Conservation (phyloP, 371 early-diverging fungal genomes). For the Globomyces sp. region DNA sequence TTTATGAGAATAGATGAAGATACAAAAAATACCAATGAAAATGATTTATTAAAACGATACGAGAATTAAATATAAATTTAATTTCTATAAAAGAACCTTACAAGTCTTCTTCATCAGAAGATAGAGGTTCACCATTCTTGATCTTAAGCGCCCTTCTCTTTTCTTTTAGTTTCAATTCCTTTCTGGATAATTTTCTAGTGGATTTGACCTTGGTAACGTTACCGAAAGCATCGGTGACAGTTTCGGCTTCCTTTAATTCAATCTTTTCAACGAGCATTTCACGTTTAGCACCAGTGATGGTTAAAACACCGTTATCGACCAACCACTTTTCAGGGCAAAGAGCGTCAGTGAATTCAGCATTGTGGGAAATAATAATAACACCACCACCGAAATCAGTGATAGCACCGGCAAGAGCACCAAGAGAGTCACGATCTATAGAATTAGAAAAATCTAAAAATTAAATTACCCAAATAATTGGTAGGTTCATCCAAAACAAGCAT, state of each 20-base stretch:
- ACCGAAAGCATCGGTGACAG: constrained; percentile 32
- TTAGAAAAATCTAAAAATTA: neutral
- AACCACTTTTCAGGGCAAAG: constrained; percentile 75
- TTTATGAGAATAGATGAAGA: no score
- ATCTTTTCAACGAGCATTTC: constrained; percentile 38
- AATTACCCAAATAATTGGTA: constrained; percentile 69
- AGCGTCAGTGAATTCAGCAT: constrained; percentile 74
- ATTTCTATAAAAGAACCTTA: constrained; percentile 1
- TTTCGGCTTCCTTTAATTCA: constrained; percentile 46
- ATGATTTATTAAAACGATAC: no score
- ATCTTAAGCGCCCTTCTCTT: constrained; percentile 15
- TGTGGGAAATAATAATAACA: constrained; percentile 89
- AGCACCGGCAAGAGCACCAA: constrained; percentile 83
- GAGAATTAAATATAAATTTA: no score
- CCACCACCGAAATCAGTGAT: constrained; percentile 80
- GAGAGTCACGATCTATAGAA: constrained; percentile 72
- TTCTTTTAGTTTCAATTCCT: constrained; percentile 37
- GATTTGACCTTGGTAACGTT: constrained; percentile 11
- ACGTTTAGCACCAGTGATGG: constrained; percentile 49
- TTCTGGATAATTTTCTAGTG: constrained; percentile 69
- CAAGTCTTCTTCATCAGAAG: constrained; percentile 16
- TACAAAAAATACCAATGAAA: no score
- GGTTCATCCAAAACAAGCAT: constrained; percentile 89
- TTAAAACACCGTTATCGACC: constrained; percentile 51
- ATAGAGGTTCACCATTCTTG: constrained; percentile 16